phyloP scores from a whole-genome alignment of 306 rosid genomes.

The Purshia tridentata region DNA sequence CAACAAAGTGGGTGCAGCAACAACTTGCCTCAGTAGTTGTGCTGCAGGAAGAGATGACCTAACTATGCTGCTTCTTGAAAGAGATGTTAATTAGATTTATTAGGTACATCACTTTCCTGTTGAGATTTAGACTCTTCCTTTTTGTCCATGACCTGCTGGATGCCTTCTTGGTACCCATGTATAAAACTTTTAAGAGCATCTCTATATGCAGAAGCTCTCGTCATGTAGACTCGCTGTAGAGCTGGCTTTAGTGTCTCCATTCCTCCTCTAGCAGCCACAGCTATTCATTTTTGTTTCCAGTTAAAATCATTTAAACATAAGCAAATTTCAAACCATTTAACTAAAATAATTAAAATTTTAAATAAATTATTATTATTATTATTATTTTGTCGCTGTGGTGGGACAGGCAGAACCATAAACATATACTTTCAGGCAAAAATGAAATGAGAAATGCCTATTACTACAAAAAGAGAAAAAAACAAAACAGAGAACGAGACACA shows the following conservation, averaged over 20 bases:
- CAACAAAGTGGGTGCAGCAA: not conserved
- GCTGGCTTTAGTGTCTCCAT: conserved; percentile 80
- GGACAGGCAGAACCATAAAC: not conserved
- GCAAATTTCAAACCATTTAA: conserved; percentile 9
- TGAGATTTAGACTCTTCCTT: conserved; percentile 42
- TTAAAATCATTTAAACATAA: conserved; percentile 12
- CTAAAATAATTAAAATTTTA: no score
- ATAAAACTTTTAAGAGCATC: conserved; percentile 83
- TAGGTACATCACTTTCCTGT: conserved; percentile 6
- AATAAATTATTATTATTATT: no score
- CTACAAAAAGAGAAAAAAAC: no score
- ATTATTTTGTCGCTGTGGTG: no score
- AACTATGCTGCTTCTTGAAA: not conserved
- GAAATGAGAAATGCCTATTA: not conserved
- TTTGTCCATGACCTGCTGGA: conserved; percentile 68
- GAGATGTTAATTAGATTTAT: conserved; percentile 1
- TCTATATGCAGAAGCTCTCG: conserved; percentile 74
- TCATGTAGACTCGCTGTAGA: conserved; percentile 82
- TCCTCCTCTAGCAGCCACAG: conserved; percentile 78
- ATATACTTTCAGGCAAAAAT: not conserved
- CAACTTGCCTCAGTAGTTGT: not conserved
- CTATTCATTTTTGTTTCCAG: conserved; percentile 40
- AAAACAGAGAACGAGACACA: not conserved
- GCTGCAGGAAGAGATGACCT: not conserved
- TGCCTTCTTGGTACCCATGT: conserved; percentile 66